Base-by-base conservation (phyloP, 2,329 filamentous ascomycete species). In the Tolypocladium cylindrosporum region DNA sequence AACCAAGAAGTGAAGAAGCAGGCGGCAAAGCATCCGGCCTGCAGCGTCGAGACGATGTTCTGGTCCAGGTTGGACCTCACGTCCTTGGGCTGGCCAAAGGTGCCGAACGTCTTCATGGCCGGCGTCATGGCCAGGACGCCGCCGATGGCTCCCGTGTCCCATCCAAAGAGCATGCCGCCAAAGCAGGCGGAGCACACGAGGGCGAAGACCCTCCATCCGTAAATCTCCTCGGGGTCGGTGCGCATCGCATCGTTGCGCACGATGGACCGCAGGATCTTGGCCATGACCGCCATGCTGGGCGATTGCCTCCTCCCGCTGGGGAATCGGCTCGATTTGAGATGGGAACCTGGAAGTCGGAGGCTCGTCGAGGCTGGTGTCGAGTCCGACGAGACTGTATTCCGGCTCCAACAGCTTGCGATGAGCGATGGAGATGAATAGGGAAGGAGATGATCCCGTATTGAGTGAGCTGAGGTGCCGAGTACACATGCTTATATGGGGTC, bases 211-310 rank as follows among this genome's bases (percentile, higher is more conserved):
- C 85, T 80, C 85, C 85, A 89, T 66, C 85, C 84, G 72, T 88
- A 89, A 59, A 89, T 84, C 68, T 87, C 81, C 24, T 79, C 76
- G 21, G 86, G 86, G 60, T 89, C 86, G 41, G 74, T 71, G 66
- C 80, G 84, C 82, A 90, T 89, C 51, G 87, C 83, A 69, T 90
- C 85, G 75, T 89, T 89, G 71, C 81, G 81, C 64, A 88, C 79
- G 66, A 87, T 75, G 64, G 72, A 74, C 64, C 76, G 76, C 58
- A 87, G 77, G 63, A 85, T 68, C 56, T 65, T 71, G 51, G 68
- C 69, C 21, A 67, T 62, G 57, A 76, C 71, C 59, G 72, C 74
- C 70, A 80, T 79, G 56, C 42, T 52, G 48, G 48, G 31, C 48
- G 54, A 27, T 11, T 55, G 24, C 27, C 16, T 36, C 19, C 24